Evolutionary conservation across 2,329 filamentous ascomycete genomes (phyloP), one percentile per base, ranked within the genome.

Genomic region (Colletotrichum camelliae): DNA sequence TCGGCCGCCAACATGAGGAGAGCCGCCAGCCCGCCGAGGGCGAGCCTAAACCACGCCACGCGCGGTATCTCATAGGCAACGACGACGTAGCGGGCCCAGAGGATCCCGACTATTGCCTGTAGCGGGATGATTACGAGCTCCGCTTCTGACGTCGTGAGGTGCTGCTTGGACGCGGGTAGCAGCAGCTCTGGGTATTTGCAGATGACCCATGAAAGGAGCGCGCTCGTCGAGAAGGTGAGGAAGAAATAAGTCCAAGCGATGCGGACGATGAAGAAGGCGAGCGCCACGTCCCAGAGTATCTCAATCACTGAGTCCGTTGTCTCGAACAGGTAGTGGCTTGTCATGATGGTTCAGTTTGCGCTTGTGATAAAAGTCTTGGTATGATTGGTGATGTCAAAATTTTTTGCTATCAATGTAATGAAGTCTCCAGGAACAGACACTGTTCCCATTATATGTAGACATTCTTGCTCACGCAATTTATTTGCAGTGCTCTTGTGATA

Each of bases 221-320:
- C 55, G 31, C 78, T 77, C 6, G 81, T 79, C 31, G 76, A 18
- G 67, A 82, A 80, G 29, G 78, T 79, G 68, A 84, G 78, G 21
- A 77, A 13, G 67, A 83, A 81, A 74, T 86, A 84, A 66, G 80
- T 73, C 61, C 82, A 77, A 31, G 81, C 81, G 57, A 83, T 78
- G 67, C 82, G 79, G 66, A 83, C 48, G 77, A 84, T 78, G 79
- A 84, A 85, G 71, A 84, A 80, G 43, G 81, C 80, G 15, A 86
- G 79, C 55, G 83, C 81, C 21, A 85, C 77, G 77, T 85, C 82
- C 83, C 84, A 86, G 70, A 86, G 80, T 66, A 85, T 67, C 52
- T 85, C 82, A 67, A 86, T 81, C 39, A 84, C 81, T 7, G 82
- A 81, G 70, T 83, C 80, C 24, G 80, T 81, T 7, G 83, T 83